Evolutionary conservation across 176 grass and related monocot genomes (phyloP).

Genomic region (Chloris gayana): DNA sequence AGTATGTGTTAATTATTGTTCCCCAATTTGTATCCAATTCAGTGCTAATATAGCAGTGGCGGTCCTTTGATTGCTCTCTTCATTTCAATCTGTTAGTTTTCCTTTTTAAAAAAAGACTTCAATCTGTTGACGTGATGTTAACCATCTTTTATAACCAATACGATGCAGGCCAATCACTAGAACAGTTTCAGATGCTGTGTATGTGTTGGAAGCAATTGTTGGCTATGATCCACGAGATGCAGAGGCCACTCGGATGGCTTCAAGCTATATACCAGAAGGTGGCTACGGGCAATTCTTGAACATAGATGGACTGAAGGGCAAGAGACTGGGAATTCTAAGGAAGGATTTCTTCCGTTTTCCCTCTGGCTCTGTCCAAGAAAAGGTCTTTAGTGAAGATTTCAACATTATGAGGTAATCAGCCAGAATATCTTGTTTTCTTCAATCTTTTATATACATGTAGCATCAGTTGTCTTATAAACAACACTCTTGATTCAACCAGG

Average conservation of each 20-base stretch:
- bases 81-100: not conserved
- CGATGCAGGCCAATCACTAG: slow-evolving; percentile 62
- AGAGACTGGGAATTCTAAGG: slow-evolving; percentile 69
- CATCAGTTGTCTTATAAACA: not conserved
- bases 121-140: not conserved
- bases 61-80: not conserved
- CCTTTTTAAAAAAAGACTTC: too few species aligned
- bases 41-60: not conserved
- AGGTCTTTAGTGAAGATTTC: slow-evolving; percentile 67
- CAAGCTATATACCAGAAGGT: slow-evolving; percentile 66
- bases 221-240: slow-evolving; percentile 65
- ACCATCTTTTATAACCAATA: slow-evolving; percentile 10
- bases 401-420: slow-evolving; percentile 51
- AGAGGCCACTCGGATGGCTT: slow-evolving; percentile 51
- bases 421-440: not conserved
- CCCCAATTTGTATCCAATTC: not conserved
- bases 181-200: slow-evolving; percentile 76
- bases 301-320: slow-evolving; percentile 60
- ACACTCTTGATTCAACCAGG: not conserved
- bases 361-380: slow-evolving; percentile 43
- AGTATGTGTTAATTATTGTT: not conserved
- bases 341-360: slow-evolving; percentile 62
- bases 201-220: slow-evolving; percentile 73
- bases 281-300: slow-evolving; percentile 72
- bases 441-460: not conserved